Evolutionary conservation across 2,329 filamentous ascomycete species (phyloP).

Genomic region (Didymellaceae sp.): DNA sequence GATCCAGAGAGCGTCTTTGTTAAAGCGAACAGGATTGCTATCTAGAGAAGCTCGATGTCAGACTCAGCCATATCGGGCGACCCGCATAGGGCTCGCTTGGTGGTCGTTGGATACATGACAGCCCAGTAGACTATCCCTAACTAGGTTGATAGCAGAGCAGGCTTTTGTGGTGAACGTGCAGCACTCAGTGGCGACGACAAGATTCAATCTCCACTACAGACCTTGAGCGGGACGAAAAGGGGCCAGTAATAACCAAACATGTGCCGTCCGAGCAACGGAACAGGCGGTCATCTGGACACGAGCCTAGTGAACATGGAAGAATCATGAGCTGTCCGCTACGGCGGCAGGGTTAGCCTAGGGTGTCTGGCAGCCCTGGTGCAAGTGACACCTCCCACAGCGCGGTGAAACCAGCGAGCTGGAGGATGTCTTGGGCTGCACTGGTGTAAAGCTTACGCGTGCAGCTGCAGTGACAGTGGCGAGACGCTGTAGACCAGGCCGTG

Average conservation of each 20-base stretch:
- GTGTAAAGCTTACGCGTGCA: conserved; percentile 23
- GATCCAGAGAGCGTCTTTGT: neutral
- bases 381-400: conserved; percentile 4
- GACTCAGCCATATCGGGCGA: neutral
- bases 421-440: conserved; percentile 8
- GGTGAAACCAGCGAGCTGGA: conserved; percentile 5
- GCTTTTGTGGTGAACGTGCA: conserved; percentile 10
- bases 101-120: neutral
- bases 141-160: conserved; percentile 6
- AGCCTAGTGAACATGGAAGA: neutral
- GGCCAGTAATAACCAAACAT: neutral
- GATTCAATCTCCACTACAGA: neutral
- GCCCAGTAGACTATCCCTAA: neutral
- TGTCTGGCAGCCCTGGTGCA: neutral
- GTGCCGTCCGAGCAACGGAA: neutral
- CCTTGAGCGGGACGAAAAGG: conserved; percentile 5
- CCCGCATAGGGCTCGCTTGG: conserved; percentile 5
- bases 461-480: conserved; percentile 2
- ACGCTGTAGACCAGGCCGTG: neutral
- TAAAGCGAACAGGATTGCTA: neutral
- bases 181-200: conserved; percentile 4
- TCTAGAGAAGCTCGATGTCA: neutral
- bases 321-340: conserved; percentile 2
- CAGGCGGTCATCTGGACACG: neutral
- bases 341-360: conserved; percentile 11